These are phyloP conservation scores for Anisodus tanguticus DNA, from an alignment of 257 asterid species.

Conservation along the genomic window DNA sequence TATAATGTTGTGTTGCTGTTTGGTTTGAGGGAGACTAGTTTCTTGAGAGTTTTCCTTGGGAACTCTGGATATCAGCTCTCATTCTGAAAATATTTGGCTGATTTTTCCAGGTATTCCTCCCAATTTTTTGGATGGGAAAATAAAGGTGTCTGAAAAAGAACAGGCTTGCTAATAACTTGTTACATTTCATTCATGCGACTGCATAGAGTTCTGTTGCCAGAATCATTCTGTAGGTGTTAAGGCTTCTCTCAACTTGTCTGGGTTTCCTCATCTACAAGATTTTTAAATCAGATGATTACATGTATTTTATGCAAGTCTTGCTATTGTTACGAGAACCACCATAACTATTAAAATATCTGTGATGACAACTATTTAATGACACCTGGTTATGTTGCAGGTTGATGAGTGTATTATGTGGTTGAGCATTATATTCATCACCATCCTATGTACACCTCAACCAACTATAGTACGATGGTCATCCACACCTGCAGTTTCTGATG, in stretches of 20 bases:
- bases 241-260: background rate
- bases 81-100: background rate
- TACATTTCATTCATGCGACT: background rate
- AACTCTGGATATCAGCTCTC: background rate
- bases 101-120: background rate
- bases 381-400: slow-evolving; percentile 50
- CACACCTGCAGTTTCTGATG: slow-evolving; percentile 71
- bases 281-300: background rate
- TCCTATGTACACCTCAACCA: slow-evolving; percentile 95
- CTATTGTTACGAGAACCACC: background rate
- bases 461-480: slow-evolving; percentile 97
- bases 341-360: background rate
- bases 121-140: background rate
- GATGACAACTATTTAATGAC: background rate
- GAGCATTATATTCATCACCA: slow-evolving; percentile 83
- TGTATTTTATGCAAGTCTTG: background rate
- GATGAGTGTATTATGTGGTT: slow-evolving; percentile 94
- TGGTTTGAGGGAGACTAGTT: background rate
- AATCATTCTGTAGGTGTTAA: background rate
- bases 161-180: background rate
- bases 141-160: slow-evolving; percentile 11
- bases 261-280: background rate
- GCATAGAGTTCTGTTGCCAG: background rate
- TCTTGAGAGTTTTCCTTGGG: background rate
- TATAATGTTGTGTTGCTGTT: background rate